phyloP scores from a whole-genome alignment of 352 stramenopile species.

The Globisporangium paroecandrum region DNA sequence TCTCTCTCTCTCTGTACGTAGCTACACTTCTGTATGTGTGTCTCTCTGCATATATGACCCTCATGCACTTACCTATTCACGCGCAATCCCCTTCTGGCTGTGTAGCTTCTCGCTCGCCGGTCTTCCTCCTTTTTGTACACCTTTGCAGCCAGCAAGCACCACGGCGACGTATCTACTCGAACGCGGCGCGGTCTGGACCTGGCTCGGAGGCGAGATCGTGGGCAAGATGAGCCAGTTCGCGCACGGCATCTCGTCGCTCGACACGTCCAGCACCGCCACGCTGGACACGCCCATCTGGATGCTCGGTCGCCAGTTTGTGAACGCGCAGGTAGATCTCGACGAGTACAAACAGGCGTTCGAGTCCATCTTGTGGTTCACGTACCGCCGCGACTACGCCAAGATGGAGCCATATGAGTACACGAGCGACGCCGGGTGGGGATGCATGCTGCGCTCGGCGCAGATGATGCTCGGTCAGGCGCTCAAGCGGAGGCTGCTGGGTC shows the following conservation, averaged over 20 bases:
- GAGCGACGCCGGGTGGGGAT: conserved; percentile 94
- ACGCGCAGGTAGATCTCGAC: conserved; percentile 38
- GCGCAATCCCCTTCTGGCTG: background rate
- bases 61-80: background rate
- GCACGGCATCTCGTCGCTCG: conserved; percentile 74
- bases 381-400: conserved; percentile 81
- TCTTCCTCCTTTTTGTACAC: background rate
- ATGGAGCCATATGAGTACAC: conserved; percentile 88
- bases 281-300: conserved; percentile 48
- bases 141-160: conserved; percentile 3
- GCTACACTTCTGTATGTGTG: background rate
- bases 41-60: too few species aligned
- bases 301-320: conserved; percentile 35
- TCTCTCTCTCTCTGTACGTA: background rate
- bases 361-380: conserved; percentile 87
- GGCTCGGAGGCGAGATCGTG: conserved; percentile 42
- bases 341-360: conserved; percentile 59
- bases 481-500: conserved; percentile 67
- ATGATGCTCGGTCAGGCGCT: conserved; percentile 93
- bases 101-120: background rate
- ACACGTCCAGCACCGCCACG: conserved; percentile 35
- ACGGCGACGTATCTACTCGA: conserved; percentile 21
- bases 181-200: conserved; percentile 22
- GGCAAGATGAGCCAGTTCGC: conserved; percentile 77
- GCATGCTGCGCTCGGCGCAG: conserved; percentile 94